phyloP scores from a whole-genome alignment of 1,284 basidiomycete species.

The Xerocomus amazonicus region DNA sequence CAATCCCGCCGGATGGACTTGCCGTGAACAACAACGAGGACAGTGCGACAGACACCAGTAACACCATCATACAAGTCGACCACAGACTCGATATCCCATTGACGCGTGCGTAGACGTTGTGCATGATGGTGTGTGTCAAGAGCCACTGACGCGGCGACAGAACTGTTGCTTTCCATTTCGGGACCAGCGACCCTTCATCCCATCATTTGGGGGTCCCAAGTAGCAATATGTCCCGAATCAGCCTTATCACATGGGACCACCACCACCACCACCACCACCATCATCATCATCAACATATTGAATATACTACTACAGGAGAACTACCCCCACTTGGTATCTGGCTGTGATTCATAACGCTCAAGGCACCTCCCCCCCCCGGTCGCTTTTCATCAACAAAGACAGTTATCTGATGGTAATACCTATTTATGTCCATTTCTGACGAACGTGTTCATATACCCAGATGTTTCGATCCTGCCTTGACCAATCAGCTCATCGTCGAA shows the following conservation, averaged over 20 bases:
- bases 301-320: constrained; percentile 15
- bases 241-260: no score
- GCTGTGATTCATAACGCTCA: constrained; percentile 8
- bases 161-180: background rate
- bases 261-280: no score
- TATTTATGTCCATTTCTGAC: constrained; percentile 22
- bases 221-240: no score
- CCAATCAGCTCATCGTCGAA: constrained; percentile 1
- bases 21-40: constrained; percentile 65
- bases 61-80: constrained; percentile 74
- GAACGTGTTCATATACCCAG: constrained; percentile 29
- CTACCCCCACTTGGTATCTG: constrained; percentile 18
- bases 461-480: background rate
- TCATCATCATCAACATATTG: no score
- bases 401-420: constrained; percentile 25
- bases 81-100: constrained; percentile 73
- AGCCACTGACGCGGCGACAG: no score
- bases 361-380: constrained; percentile 9
- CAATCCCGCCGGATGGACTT: constrained; percentile 53
- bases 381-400: constrained; percentile 17
- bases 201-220: no score
- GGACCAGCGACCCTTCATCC: background rate
- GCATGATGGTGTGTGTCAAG: constrained; percentile 43
- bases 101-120: constrained; percentile 62
- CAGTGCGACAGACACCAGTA: constrained; percentile 72